Percentiles rank a stretch among this genome's conserved stretches.
Evolutionary conservation across 2,329 filamentous ascomycete species (phyloP).

Genomic region (Diaporthe batatas): DNA sequence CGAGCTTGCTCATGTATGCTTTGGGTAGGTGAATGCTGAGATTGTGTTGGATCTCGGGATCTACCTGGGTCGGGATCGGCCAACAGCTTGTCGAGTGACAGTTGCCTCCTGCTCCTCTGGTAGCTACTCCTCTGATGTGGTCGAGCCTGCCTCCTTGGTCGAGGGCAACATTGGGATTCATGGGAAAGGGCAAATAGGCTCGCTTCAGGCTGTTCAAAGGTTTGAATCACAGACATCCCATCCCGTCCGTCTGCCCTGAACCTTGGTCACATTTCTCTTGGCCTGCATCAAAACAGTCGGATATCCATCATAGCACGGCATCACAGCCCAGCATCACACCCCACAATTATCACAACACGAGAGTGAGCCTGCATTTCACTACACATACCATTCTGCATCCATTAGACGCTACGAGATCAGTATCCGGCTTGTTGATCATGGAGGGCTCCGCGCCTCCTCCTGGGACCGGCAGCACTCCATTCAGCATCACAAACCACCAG

Average conservation of each 20-base stretch:
- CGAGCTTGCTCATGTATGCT: not conserved
- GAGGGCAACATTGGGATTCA: too few species aligned
- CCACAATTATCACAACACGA: not conserved
- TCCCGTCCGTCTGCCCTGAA: too few species aligned
- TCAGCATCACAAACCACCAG: not conserved
- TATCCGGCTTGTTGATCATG: conserved; percentile 2
- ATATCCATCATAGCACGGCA: not conserved
- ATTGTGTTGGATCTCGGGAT: not conserved
- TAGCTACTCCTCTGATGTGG: too few species aligned
- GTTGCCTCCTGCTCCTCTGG: not conserved
- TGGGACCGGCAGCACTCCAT: not conserved
- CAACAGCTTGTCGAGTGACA: not conserved
- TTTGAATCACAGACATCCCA: too few species aligned
- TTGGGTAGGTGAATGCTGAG: too few species aligned
- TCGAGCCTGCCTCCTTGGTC: too few species aligned
- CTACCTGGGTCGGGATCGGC: not conserved
- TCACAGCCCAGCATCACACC: not conserved
- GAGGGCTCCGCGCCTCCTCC: not conserved
- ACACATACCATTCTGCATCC: too few species aligned
- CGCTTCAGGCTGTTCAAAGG: too few species aligned
- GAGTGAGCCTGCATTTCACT: too few species aligned
- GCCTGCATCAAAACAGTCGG: not conserved
- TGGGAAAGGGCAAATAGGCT: too few species aligned
- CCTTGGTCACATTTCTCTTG: too few species aligned
- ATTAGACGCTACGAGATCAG: not conserved